Evolutionary conservation across 1,284 basidiomycete genomes (phyloP).

Genomic region (Porodaedalea pini): DNA sequence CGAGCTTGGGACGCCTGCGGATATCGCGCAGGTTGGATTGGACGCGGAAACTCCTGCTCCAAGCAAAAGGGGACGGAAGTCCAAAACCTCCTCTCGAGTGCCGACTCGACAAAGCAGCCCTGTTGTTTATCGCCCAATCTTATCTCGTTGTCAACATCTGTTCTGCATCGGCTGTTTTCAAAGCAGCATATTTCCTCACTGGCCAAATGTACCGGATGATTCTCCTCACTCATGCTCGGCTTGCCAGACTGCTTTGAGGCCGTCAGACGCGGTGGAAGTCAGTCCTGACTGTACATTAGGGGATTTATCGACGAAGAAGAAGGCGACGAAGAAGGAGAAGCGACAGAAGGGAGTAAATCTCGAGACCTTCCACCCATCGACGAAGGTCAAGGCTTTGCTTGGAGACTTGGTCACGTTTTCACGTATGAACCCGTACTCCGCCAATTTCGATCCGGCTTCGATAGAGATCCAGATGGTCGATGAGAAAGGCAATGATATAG

Average conservation of each 20-base stretch:
- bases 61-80: constrained; percentile 61
- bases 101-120: constrained; percentile 71
- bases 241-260: constrained; percentile 64
- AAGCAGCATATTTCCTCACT: constrained; percentile 68
- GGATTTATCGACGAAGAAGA: constrained; percentile 55
- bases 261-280: constrained; percentile 75
- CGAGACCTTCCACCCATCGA: constrained; percentile 73
- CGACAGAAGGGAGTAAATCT: constrained; percentile 50
- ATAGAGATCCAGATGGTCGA: constrained; percentile 75
- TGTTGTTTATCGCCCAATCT: constrained; percentile 51
- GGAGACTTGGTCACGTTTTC: constrained; percentile 76
- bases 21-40: constrained; percentile 42
- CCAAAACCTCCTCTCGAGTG: constrained; percentile 49
- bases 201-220: constrained; percentile 67
- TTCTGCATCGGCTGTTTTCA: constrained; percentile 86
- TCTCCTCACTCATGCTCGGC: constrained; percentile 63
- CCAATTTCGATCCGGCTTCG: constrained; percentile 75
- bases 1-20: constrained; percentile 62
- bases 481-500: constrained; percentile 62
- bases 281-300: constrained; percentile 46
- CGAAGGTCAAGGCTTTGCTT: constrained; percentile 80
- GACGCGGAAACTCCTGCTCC: constrained; percentile 49
- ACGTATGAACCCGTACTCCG: constrained; percentile 73
- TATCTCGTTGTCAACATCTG: constrained; percentile 93
- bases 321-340: constrained; percentile 64